These are phyloP conservation scores for Eragrostis tef DNA, from an alignment of 202 grass and related monocot species.

Conservation along the genomic window DNA sequence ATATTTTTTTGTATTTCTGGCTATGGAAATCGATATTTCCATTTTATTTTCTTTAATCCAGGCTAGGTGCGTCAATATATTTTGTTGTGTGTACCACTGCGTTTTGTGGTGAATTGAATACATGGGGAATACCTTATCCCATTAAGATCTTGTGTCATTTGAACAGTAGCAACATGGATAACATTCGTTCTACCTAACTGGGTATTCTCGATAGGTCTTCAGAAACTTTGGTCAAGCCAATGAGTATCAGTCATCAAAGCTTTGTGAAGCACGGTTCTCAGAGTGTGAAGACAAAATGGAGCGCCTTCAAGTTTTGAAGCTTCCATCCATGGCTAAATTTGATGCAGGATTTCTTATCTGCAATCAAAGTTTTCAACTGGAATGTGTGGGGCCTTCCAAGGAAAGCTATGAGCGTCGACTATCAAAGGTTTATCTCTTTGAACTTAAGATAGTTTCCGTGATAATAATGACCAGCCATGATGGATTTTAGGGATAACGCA, in stretches of 20 bases:
- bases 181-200: conserved; percentile 24
- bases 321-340: conserved; percentile 98
- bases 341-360: conserved; percentile 79
- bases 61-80: background rate
- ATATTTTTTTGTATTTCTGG: background rate
- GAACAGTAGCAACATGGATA: conserved; percentile 10
- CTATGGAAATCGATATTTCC: background rate
- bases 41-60: background rate
- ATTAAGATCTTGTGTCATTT: conserved; percentile 10
- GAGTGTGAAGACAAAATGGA: conserved; percentile 96
- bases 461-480: background rate
- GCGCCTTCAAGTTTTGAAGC: conserved; percentile 78
- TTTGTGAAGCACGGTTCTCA: conserved; percentile 77
- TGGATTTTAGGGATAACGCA: conserved; percentile 5
- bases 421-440: conserved; percentile 62
- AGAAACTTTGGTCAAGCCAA: conserved; percentile 69
- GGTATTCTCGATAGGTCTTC: conserved; percentile 57
- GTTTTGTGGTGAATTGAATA: background rate
- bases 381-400: conserved; percentile 79
- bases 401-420: conserved; percentile 65
- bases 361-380: conserved; percentile 73
- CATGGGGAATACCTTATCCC: background rate
- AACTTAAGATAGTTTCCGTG: conserved; percentile 14
- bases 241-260: conserved; percentile 90
- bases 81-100: background rate